phyloP scores from a whole-genome alignment of 2,329 filamentous ascomycete species.

The Lachnellula subtilissima region DNA sequence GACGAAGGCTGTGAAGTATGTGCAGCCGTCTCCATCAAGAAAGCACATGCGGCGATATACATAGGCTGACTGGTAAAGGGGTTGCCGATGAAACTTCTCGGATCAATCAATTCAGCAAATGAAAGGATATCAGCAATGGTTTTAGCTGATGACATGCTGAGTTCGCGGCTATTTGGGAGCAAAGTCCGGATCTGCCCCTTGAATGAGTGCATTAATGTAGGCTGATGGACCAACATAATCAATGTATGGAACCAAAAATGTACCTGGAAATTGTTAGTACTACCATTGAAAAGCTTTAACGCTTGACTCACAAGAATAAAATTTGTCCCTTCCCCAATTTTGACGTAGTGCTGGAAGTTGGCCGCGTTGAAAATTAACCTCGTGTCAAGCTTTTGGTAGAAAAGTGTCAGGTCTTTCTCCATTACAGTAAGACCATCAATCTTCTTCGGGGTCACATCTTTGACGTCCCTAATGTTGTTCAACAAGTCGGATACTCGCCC shows the following conservation, averaged over 20 bases:
- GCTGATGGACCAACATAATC: slow-evolving; percentile 80
- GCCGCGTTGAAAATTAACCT: slow-evolving; percentile 76
- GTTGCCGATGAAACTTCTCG: slow-evolving; percentile 80
- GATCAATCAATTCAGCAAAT: slow-evolving; percentile 80
- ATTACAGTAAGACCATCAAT: slow-evolving; percentile 68
- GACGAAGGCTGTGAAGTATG: slow-evolving; percentile 63
- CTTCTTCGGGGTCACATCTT: slow-evolving; percentile 71
- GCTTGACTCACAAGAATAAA: slow-evolving; percentile 79
- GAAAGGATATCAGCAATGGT: slow-evolving; percentile 85
- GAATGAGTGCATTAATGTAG: slow-evolving; percentile 75
- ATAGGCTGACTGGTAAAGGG: slow-evolving; percentile 88
- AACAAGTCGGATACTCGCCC: slow-evolving; percentile 78
- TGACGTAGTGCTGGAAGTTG: slow-evolving; percentile 83
- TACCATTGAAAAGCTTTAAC: slow-evolving; percentile 69
- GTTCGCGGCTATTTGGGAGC: slow-evolving; percentile 72
- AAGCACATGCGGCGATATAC: slow-evolving; percentile 86
- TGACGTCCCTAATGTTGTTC: slow-evolving; percentile 70
- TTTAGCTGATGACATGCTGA: slow-evolving; percentile 56
- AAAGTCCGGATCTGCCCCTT: slow-evolving; percentile 65
- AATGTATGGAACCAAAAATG: slow-evolving; percentile 82
- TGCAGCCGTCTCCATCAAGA: slow-evolving; percentile 74
- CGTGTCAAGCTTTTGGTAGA: slow-evolving; percentile 68
- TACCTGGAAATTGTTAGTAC: slow-evolving; percentile 75
- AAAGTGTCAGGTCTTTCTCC: slow-evolving; percentile 70
- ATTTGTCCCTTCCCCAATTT: slow-evolving; percentile 74